These are phyloP conservation scores for Cytospora schulzeri DNA, from an alignment of 2,329 filamentous ascomycete species.

Conservation along the genomic window DNA sequence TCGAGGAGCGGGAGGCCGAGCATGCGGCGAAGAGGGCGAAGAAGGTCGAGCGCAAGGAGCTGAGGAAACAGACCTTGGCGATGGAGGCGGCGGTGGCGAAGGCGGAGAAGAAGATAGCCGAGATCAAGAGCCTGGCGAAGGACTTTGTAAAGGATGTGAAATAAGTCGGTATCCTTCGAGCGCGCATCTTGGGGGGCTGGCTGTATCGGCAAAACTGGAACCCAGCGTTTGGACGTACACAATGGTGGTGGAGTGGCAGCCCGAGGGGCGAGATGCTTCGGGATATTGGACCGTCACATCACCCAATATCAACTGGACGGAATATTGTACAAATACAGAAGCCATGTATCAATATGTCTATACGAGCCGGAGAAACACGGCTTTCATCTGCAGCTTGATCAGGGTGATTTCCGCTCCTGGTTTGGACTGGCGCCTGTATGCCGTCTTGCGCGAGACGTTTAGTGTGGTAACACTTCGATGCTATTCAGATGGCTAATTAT, in stretches of 20 bases:
- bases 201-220: not conserved
- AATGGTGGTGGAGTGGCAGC: not conserved
- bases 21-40: conserved; percentile 56
- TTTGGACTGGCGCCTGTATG: not conserved
- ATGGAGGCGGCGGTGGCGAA: conserved; percentile 27
- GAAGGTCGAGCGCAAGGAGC: conserved; percentile 59
- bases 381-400: not conserved
- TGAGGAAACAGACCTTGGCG: conserved; percentile 33
- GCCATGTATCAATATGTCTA: conserved; percentile 1
- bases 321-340: conserved; percentile 9
- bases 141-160: not conserved
- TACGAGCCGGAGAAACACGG: not conserved
- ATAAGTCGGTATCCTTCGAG: not conserved
- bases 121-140: conserved; percentile 4
- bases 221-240: not conserved
- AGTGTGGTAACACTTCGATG: not conserved
- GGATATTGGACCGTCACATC: not conserved
- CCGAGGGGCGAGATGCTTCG: not conserved
- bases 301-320: not conserved
- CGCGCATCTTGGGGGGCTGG: not conserved
- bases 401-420: not conserved
- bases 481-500: conserved; percentile 3
- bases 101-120: conserved; percentile 31
- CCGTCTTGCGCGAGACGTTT: not conserved
- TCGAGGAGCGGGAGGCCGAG: conserved; percentile 61